phyloP scores from a whole-genome alignment of 2,329 filamentous ascomycete genomes.

The Polychaeton citri region DNA sequence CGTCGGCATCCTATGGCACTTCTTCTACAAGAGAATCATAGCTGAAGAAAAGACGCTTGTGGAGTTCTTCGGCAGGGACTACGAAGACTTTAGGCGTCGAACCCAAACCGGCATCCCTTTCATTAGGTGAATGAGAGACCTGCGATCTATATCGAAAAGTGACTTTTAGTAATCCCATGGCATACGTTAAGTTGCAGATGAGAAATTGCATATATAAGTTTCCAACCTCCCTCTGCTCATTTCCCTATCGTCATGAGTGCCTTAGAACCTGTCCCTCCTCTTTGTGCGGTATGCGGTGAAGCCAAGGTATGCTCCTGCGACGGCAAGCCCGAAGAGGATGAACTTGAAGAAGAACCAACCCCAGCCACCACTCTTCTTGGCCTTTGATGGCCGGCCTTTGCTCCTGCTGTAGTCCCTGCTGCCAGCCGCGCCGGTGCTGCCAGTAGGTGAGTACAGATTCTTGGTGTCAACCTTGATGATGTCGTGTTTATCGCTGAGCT shows the following conservation, averaged over 20 bases:
- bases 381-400: slow-evolving; percentile 21
- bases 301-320: slow-evolving; percentile 68
- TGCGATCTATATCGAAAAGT: too few relatives aligned
- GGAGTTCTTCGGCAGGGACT: slow-evolving; percentile 73
- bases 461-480: slow-evolving; percentile 75
- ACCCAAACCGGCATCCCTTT: slow-evolving; percentile 75
- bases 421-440: slow-evolving; percentile 19
- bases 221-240: too few relatives aligned
- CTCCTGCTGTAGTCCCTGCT: slow-evolving; percentile 30
- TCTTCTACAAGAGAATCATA: slow-evolving; percentile 62
- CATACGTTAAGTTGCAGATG: too few relatives aligned
- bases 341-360: slow-evolving; percentile 70
- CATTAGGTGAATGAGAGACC: slow-evolving; percentile 31
- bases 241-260: not conserved
- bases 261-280: slow-evolving; percentile 32
- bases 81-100: slow-evolving; percentile 55
- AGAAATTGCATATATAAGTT: too few relatives aligned
- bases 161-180: too few relatives aligned
- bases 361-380: slow-evolving; percentile 41
- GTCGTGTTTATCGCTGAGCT: slow-evolving; percentile 95
- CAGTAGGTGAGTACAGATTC: slow-evolving; percentile 66
- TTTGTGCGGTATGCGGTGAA: slow-evolving; percentile 67
- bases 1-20: slow-evolving; percentile 63
- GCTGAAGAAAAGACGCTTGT: slow-evolving; percentile 69
- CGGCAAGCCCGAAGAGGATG: slow-evolving; percentile 55